Evolutionary conservation across 192 early-diverging fungal genomes (phyloP).

Genomic region (Podochytrium sp.): DNA sequence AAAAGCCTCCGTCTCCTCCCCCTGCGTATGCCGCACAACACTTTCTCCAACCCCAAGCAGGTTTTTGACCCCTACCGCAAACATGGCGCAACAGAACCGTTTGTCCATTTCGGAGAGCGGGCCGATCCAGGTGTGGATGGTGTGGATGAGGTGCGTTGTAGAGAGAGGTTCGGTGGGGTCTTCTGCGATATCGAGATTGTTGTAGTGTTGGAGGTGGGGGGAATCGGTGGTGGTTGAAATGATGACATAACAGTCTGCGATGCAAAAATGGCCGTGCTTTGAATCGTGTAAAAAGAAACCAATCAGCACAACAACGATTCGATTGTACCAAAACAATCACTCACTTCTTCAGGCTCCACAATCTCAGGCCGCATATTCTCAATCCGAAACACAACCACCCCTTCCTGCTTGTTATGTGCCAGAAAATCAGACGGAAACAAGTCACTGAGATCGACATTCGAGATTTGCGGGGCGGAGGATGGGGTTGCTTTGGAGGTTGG

Average conservation of each 20-base stretch:
- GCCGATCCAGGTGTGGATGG: conserved; percentile 56
- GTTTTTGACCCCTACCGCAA: conserved; percentile 50
- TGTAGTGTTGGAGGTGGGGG: conserved; percentile 14
- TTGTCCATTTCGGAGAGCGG: conserved; percentile 53
- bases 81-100: conserved; percentile 59
- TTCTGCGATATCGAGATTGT: neutral
- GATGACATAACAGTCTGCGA: conserved; percentile 56
- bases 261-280: conserved; percentile 44
- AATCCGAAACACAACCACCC: conserved; percentile 49
- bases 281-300: neutral
- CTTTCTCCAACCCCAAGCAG: conserved; percentile 32
- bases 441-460: conserved; percentile 41
- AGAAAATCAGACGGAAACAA: conserved; percentile 39
- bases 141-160: conserved; percentile 26
- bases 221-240: conserved; percentile 12
- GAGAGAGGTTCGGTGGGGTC: conserved; percentile 11
- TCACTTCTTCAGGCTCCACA: conserved; percentile 1
- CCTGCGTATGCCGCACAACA: conserved; percentile 19
- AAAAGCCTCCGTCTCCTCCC: conserved; percentile 25
- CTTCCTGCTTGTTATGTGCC: neutral
- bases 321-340: no score
- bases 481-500: neutral
- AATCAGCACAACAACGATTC: neutral
- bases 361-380: conserved; percentile 45
- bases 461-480: conserved; percentile 2